Evolutionary conservation across 1,284 basidiomycete species (phyloP), one percentile per base, ranked within the genome.

Genomic region (Golubevia pallescens): DNA sequence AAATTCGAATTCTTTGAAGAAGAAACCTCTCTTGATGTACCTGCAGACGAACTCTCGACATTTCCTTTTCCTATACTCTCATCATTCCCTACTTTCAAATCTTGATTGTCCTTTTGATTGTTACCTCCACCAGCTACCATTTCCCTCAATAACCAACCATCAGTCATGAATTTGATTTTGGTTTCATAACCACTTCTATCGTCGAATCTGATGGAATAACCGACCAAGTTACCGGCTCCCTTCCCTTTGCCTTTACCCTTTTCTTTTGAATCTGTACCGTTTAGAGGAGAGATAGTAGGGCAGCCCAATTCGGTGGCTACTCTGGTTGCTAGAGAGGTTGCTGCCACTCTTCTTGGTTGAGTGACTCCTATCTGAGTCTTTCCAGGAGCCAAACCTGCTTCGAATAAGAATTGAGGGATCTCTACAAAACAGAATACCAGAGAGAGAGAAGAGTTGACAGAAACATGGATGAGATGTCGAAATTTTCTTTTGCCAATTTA

Each of bases 71-170:
- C 59, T 52, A 51, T 55, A 2, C 4, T 13, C 14, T 58, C 58
- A 7, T 56, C 16, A 20, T 60, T 13, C 28, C 61, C 6, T 20
- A 38, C 23, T 6, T 57, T 34, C 7, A 24, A 21, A 8, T 55
- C 23, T n/a, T 62, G 19, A 4, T 13, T 19, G 19, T 13, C 34
- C 32, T 28, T 32, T 24, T 16, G 51, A 23, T 23, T 38, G 52
- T 14, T 23, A 28, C 42, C 23, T 16, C 42, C 19, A 54, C 65
- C 21, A 19, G 67, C 74, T 8, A 85, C 63, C 67, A 84, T 72
- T 54, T 85, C 83, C n/a, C 83, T 68, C 16, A 85, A 70, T 14
- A 85, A 71, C 81, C 78, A 80, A 63, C 83, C 83, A 61, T 85
- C 83, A 6, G 83, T 85, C 71, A 84, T 74, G 69, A 85, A 85